These are phyloP conservation scores for Ogataea naganishii DNA, from an alignment of 805 yeast genomes.

Conservation along the genomic window DNA sequence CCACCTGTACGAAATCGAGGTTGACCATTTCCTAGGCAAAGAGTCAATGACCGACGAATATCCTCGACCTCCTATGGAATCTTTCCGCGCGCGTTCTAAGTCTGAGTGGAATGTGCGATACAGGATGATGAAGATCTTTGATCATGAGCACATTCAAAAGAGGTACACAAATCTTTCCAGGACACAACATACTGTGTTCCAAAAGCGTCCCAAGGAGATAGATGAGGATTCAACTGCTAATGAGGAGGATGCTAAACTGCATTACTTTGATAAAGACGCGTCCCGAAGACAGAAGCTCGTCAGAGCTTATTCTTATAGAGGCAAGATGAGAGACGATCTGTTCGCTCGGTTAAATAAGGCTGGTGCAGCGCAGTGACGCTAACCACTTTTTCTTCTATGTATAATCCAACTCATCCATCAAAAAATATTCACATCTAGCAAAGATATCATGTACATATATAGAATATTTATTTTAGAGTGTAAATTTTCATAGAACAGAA, in stretches of 20 bases:
- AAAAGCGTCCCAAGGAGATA: constrained; percentile 4
- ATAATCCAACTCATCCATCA: too few relatives aligned
- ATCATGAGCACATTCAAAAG: constrained; percentile 5
- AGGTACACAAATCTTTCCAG: constrained; percentile 6
- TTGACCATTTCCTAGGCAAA: too few relatives aligned
- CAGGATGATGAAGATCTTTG: constrained; percentile 11
- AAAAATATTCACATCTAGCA: too few relatives aligned
- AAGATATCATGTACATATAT: too few relatives aligned
- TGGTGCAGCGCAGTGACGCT: too few relatives aligned
- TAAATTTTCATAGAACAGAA: too few relatives aligned
- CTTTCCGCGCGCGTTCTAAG: constrained; percentile 9
- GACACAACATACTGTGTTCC: constrained; percentile 4
- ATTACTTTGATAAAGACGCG: constrained; percentile 14
- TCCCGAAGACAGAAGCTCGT: constrained; percentile 14
- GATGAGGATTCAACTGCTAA: constrained; percentile 4
- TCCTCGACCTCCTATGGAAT: constrained; percentile 22
- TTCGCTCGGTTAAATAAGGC: not conserved
- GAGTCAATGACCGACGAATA: too few relatives aligned
- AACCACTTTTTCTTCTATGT: too few relatives aligned
- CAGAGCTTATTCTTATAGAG: constrained; percentile 27
- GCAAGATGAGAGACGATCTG: constrained; percentile 10
- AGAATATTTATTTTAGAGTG: too few relatives aligned
- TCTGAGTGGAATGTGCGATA: constrained; percentile 21
- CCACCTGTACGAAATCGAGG: too few relatives aligned
- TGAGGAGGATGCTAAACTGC: constrained; percentile 1